Evolutionary conservation across 768 basidiomycete species (phyloP), one percentile per base, ranked within the genome.

Genomic region (Tylopilus subfusipes): DNA sequence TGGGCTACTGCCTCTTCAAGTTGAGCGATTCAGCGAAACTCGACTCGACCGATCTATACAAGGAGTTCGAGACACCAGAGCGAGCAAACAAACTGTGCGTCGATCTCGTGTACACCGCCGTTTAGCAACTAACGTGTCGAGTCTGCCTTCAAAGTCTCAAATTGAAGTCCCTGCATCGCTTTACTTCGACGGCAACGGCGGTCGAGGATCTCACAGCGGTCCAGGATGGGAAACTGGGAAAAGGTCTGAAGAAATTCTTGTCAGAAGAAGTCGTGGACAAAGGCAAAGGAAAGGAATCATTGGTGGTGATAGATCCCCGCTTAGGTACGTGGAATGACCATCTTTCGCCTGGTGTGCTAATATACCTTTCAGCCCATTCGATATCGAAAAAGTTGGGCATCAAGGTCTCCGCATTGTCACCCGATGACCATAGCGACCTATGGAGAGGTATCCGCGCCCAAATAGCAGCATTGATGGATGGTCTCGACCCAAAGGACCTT

Each of bases 1-100:
- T 96, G 73, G 93, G 96, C 73, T 98, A 93, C 79, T 94, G 92
- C 78, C 88, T 99, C 50, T 98, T 99, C 86, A 97, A 97, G 74
- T 81, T 96, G 60, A 86, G 87, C 50, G 88, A 93, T 75, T 78
- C 90, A 38, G 89, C 88, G 52, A 97, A 95, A 77, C 76, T 96
- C 50, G 83, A 86, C 67, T 87, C 83, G 60, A 86, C 87, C 52
- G 86, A 97, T 73, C 73, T 98, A 46, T 90, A 87, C 82, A 85
- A 88, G 75, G 90, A 95, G 72, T 98, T 98, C 65, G 85, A 94
- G 75, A 90, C 85, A 46, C 93, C 95, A 40, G 93, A 96, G 74
- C 81, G 78, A 66, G 95, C 97, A 50, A 93, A 84, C 74, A 92
- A 88, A 78, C 76, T 97, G 96, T 97, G 71, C 69, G 93, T 77